Percentiles rank a stretch among this genome's conserved stretches.
Conservation (phyloP, 106 monocot genomes). For the Dendrobium officinale region DNA sequence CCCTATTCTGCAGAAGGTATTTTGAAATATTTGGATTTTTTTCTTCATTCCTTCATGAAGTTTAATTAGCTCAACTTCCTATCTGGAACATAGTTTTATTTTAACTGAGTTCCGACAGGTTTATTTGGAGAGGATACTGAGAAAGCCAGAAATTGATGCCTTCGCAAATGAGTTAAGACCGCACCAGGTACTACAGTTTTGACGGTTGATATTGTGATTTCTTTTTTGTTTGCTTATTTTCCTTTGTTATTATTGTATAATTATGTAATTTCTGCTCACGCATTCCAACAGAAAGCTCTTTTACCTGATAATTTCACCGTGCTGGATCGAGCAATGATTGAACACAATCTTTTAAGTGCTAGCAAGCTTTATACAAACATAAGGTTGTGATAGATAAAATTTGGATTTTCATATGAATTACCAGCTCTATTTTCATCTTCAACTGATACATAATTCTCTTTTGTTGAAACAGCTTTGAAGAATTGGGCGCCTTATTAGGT, state of each 20-base stretch:
- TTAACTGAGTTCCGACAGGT: conserved; percentile 35
- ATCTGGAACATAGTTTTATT: not conserved
- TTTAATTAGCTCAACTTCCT: not conserved
- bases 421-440: not conserved
- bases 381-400: conserved; percentile 38
- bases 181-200: conserved; percentile 53
- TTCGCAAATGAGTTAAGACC: conserved; percentile 92
- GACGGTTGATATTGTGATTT: not conserved
- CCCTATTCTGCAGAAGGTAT: conserved; percentile 94
- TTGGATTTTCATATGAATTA: not conserved
- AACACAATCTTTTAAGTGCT: conserved; percentile 97
- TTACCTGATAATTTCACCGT: conserved; percentile 97
- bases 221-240: not conserved
- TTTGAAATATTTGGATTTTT: not conserved
- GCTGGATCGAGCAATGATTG: conserved; percentile 97
- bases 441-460: conserved; percentile 5
- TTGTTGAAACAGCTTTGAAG: conserved; percentile 67
- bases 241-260: not conserved
- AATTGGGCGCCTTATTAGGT: conserved; percentile 78
- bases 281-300: conserved; percentile 77
- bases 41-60: not conserved
- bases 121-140: conserved; percentile 89
- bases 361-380: conserved; percentile 98
- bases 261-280: not conserved
- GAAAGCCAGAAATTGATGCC: conserved; percentile 98